phyloP scores from a whole-genome alignment of 371 early-diverging fungal species.

The Circinella umbellata region DNA sequence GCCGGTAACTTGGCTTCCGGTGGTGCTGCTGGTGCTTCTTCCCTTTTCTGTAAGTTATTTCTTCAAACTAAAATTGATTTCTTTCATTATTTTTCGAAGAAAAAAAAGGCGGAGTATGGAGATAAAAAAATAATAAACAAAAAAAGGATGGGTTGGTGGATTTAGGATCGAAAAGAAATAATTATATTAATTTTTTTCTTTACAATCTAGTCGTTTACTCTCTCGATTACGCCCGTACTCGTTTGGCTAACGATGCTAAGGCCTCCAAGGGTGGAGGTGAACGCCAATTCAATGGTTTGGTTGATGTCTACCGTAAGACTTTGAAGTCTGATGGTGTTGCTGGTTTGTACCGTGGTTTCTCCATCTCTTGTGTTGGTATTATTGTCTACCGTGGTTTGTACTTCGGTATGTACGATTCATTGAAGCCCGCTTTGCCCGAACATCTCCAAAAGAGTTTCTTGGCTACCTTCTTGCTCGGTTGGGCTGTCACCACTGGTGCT shows the following conservation, averaged over 20 bases:
- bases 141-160: too few relatives aligned
- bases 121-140: too few relatives aligned
- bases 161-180: too few relatives aligned
- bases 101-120: neutral
- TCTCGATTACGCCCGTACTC: constrained; percentile 87
- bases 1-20: constrained; percentile 80
- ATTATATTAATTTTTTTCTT: neutral
- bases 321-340: constrained; percentile 70
- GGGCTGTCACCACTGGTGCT: constrained; percentile 76
- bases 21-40: constrained; percentile 31
- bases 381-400: constrained; percentile 83
- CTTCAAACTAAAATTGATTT: neutral
- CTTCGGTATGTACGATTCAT: constrained; percentile 83
- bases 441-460: constrained; percentile 60
- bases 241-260: constrained; percentile 82
- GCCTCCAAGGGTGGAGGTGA: constrained; percentile 67
- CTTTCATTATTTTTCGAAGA: neutral
- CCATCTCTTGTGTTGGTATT: constrained; percentile 78
- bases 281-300: constrained; percentile 79
- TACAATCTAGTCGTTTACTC: constrained; percentile 63
- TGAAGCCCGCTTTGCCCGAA: constrained; percentile 71
- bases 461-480: constrained; percentile 72
- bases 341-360: constrained; percentile 86
- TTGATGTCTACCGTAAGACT: constrained; percentile 79
- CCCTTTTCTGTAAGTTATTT: constrained; percentile 18